These are phyloP conservation scores for Aegilops longissima DNA, from an alignment of 176 grass and related monocot species.

Conservation along the genomic window DNA sequence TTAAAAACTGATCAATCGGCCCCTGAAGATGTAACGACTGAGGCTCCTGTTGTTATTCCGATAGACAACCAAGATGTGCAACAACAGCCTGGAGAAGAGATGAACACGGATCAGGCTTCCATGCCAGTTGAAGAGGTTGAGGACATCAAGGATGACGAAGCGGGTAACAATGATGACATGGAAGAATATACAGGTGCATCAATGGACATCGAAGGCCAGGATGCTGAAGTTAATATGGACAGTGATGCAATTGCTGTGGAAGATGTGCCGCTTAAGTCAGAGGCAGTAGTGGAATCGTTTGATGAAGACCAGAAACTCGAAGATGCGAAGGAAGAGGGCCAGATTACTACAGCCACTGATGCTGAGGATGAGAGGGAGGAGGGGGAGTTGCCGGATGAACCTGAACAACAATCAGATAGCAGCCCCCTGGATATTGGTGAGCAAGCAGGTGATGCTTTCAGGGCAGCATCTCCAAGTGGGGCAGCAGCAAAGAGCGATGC, in stretches of 20 bases:
- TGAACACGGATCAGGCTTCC: constrained; percentile 63
- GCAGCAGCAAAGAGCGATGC: constrained; percentile 39
- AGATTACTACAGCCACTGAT: constrained; percentile 43
- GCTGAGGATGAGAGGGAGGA: constrained; percentile 86
- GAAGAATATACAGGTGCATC: constrained; percentile 37
- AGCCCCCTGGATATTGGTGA: constrained; percentile 33
- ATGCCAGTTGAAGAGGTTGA: constrained; percentile 40
- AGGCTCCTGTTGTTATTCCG: constrained; percentile 31
- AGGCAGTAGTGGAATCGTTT: constrained; percentile 32
- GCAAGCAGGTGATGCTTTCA: constrained; percentile 40
- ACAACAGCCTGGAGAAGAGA: constrained; percentile 50
- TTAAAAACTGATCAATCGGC: constrained; percentile 28
- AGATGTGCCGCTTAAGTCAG: constrained; percentile 41
- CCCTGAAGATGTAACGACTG: constrained; percentile 38
- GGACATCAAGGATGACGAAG: constrained; percentile 52
- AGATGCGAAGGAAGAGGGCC: constrained; percentile 52
- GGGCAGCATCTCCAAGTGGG: constrained; percentile 32
- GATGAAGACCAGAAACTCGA: constrained; percentile 48
- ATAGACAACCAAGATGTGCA: constrained; percentile 49
- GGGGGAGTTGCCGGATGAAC: constrained; percentile 73
- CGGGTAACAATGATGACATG: constrained; percentile 55
- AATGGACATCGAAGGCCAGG: constrained; percentile 41
- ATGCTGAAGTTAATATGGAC: constrained; percentile 52
- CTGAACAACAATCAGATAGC: constrained; percentile 63
- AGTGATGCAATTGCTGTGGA: constrained; percentile 33